A percentile compares a stretch with the other conserved stretches of the same genome.
These are phyloP conservation scores for Fusarium nematophilum DNA, from an alignment of 2,329 filamentous ascomycete species.

Conservation along the genomic window DNA sequence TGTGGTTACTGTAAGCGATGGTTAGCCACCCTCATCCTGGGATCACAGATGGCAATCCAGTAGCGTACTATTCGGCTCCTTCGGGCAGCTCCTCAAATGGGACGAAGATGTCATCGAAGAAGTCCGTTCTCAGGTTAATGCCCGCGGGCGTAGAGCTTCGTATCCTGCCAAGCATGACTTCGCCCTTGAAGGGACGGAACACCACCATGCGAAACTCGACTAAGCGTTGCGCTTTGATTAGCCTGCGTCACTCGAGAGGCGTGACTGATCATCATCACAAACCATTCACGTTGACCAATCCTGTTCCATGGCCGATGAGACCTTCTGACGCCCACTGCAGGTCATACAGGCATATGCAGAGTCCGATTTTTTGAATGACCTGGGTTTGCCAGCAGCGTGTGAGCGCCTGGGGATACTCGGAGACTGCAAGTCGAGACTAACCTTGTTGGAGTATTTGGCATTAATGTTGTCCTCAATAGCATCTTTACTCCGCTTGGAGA, in stretches of 20 bases:
- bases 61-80: conserved; percentile 75
- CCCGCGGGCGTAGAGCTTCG: conserved; percentile 77
- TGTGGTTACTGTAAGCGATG: conserved; percentile 67
- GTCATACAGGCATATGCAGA: conserved; percentile 95
- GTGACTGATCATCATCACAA: conserved; percentile 37
- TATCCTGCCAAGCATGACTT: conserved; percentile 89
- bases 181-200: conserved; percentile 95
- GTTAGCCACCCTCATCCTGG: no score
- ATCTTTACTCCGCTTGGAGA: conserved; percentile 82
- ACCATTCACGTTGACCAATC: conserved; percentile 95
- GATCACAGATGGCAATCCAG: background rate
- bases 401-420: conserved; percentile 4
- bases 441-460: conserved; percentile 94
- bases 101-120: conserved; percentile 93
- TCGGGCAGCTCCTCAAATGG: conserved; percentile 79
- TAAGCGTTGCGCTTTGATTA: conserved; percentile 49
- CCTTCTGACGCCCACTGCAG: conserved; percentile 91
- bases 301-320: conserved; percentile 90
- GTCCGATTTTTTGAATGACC: conserved; percentile 92
- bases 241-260: background rate
- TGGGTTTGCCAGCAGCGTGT: conserved; percentile 44
- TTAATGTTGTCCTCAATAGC: conserved; percentile 98
- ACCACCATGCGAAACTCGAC: conserved; percentile 94
- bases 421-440: conserved; percentile 46
- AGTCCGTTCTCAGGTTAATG: conserved; percentile 85